phyloP scores from a whole-genome alignment of 228 moss, liverwort and hornwort species.

The Sphagnum magellanicum region DNA sequence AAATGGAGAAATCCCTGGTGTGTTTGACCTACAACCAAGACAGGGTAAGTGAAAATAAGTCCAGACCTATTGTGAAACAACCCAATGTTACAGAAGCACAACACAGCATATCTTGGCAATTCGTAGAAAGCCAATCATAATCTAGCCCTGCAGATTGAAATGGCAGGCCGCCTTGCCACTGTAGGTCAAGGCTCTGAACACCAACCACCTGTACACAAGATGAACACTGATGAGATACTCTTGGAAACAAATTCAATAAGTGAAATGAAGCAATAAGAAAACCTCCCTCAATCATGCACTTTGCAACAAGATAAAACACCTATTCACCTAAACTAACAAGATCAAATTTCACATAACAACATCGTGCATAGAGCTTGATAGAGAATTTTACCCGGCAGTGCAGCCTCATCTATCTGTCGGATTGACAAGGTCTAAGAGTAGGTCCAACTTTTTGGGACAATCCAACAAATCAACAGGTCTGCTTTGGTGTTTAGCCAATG shows the following conservation, averaged over 20 bases:
- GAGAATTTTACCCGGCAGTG: conserved; percentile 30
- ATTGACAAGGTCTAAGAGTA: conserved; percentile 27
- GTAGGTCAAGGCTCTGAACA: conserved; percentile 34
- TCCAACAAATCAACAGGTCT: conserved; percentile 6
- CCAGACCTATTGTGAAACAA: conserved; percentile 43
- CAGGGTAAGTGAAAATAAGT: not conserved
- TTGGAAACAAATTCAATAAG: not conserved
- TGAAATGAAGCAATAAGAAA: not conserved
- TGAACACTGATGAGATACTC: not conserved
- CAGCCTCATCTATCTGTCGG: conserved; percentile 21
- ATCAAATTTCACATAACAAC: not conserved
- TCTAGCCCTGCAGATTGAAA: not conserved
- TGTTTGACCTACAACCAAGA: no score
- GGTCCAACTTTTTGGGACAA: conserved; percentile 13
- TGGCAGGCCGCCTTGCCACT: conserved; percentile 18
- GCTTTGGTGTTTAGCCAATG: conserved; percentile 4
- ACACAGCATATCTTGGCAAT: conserved; percentile 6
- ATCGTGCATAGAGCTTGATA: not conserved
- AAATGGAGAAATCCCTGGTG: no score
- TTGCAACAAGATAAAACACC: not conserved
- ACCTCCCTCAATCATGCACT: not conserved
- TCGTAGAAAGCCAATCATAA: not conserved
- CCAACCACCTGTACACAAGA: conserved; percentile 17
- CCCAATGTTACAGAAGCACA: conserved; percentile 24
- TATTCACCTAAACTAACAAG: no score